These are phyloP conservation scores for Nakazawaea holstii DNA, from an alignment of 805 yeast genomes.

Conservation along the genomic window DNA sequence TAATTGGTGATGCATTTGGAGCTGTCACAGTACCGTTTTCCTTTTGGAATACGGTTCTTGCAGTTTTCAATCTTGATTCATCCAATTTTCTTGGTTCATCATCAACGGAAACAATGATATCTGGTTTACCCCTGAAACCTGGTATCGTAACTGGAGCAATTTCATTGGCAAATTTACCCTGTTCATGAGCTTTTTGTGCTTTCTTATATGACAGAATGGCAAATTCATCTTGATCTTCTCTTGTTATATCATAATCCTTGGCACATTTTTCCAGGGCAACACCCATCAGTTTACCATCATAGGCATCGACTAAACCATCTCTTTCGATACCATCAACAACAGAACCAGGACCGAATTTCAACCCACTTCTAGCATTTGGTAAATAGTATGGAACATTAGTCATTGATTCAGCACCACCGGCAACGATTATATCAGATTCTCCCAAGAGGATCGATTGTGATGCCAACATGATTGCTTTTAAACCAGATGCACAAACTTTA, in stretches of 20 bases:
- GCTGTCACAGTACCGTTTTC: slow-evolving; percentile 97
- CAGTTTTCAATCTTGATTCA: slow-evolving; percentile 68
- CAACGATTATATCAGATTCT: slow-evolving; percentile 85
- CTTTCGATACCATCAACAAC: slow-evolving; percentile 85
- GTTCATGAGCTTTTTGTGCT: slow-evolving; percentile 75
- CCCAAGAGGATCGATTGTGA: slow-evolving; percentile 90
- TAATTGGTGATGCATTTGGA: slow-evolving; percentile 92
- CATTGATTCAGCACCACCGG: slow-evolving; percentile 99
- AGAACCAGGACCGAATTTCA: slow-evolving; percentile 78
- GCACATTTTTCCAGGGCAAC: slow-evolving; percentile 97
- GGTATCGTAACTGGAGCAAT: slow-evolving; percentile 84
- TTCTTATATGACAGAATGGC: slow-evolving; percentile 82
- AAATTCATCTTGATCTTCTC: slow-evolving; percentile 86
- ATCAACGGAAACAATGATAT: slow-evolving; percentile 62
- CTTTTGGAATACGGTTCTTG: slow-evolving; percentile 92
- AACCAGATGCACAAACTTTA: slow-evolving; percentile 96
- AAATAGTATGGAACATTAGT: slow-evolving; percentile 90
- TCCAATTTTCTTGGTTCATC: slow-evolving; percentile 81
- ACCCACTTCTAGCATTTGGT: slow-evolving; percentile 70
- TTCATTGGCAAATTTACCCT: slow-evolving; percentile 78
- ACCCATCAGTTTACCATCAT: slow-evolving; percentile 89
- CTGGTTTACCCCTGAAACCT: slow-evolving; percentile 91
- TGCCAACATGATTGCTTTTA: slow-evolving; percentile 86
- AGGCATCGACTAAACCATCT: slow-evolving; percentile 93
- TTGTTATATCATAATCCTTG: slow-evolving; percentile 63